These are phyloP conservation scores for Komagataella ulmi DNA, from an alignment of 805 yeast genomes.

Conservation along the genomic window DNA sequence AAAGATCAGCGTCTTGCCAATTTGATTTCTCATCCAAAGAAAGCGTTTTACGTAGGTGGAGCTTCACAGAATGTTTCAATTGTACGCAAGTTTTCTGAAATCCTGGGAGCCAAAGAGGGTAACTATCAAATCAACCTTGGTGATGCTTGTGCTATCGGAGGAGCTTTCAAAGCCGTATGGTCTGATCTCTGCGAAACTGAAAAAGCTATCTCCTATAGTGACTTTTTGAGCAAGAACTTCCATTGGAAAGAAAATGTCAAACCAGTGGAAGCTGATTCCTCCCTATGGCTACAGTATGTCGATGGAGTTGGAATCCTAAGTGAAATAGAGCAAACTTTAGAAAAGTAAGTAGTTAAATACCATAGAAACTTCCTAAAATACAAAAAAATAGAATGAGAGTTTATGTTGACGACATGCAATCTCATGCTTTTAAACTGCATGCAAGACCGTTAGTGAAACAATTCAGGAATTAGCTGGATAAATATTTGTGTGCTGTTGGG, in stretches of 20 bases:
- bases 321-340: constrained; percentile 22
- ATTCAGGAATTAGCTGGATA: no score
- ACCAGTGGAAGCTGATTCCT: constrained; percentile 18
- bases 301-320: constrained; percentile 41
- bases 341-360: background rate
- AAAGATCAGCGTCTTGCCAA: constrained; percentile 28
- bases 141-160: constrained; percentile 89
- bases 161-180: constrained; percentile 81
- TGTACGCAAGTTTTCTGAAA: constrained; percentile 52
- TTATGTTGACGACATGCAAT: no score
- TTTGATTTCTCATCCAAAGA: constrained; percentile 43
- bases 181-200: constrained; percentile 18
- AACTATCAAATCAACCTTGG: constrained; percentile 63
- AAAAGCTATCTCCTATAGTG: constrained; percentile 20
- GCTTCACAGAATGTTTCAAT: constrained; percentile 64
- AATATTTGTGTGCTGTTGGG: no score
- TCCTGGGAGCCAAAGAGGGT: constrained; percentile 54
- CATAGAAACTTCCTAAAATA: background rate
- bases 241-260: constrained; percentile 37
- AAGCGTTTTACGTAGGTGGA: constrained; percentile 79
- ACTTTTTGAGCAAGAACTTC: constrained; percentile 32
- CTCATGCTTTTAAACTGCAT: no score
- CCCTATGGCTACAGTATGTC: constrained; percentile 34
- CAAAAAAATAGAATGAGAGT: no score
- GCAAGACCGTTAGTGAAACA: no score